phyloP scores from a whole-genome alignment of 495 filamentous ascomycete species.

The Penicillium lividum region DNA sequence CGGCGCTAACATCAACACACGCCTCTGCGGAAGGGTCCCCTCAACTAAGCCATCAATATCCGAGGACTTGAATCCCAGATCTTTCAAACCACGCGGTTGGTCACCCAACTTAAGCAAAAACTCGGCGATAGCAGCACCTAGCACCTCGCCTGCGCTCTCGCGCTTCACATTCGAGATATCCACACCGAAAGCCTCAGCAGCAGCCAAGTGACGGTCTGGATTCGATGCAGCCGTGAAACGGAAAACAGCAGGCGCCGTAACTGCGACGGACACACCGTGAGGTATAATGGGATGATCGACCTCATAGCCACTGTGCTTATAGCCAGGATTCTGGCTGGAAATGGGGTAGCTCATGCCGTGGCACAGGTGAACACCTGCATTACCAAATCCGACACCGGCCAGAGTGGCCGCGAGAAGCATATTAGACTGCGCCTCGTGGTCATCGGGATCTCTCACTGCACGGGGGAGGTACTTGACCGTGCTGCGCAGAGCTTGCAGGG shows the following conservation, averaged over 20 bases:
- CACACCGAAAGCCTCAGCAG: conserved; percentile 88
- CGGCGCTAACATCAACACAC: conserved; percentile 91
- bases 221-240: conserved; percentile 87
- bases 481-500: conserved; percentile 72
- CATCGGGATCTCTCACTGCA: conserved; percentile 81
- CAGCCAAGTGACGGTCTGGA: conserved; percentile 84
- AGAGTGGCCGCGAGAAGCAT: conserved; percentile 95
- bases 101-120: conserved; percentile 84
- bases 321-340: conserved; percentile 87
- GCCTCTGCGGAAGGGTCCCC: conserved; percentile 86
- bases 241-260: conserved; percentile 94
- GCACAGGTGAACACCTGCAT: conserved; percentile 95
- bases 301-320: conserved; percentile 81
- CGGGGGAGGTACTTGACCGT: conserved; percentile 91
- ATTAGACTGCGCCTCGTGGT: conserved; percentile 84
- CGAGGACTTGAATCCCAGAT: conserved; percentile 70
- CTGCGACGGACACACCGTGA: conserved; percentile 92
- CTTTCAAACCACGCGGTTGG: conserved; percentile 84
- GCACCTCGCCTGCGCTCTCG: conserved; percentile 83
- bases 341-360: conserved; percentile 98
- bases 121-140: conserved; percentile 74
- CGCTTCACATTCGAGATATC: conserved; percentile 82
- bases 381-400: conserved; percentile 94
- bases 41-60: conserved; percentile 85
- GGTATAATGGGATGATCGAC: conserved; percentile 79